phyloP scores from a whole-genome alignment of 179 eudicot species.

The Silene noctiflora region DNA sequence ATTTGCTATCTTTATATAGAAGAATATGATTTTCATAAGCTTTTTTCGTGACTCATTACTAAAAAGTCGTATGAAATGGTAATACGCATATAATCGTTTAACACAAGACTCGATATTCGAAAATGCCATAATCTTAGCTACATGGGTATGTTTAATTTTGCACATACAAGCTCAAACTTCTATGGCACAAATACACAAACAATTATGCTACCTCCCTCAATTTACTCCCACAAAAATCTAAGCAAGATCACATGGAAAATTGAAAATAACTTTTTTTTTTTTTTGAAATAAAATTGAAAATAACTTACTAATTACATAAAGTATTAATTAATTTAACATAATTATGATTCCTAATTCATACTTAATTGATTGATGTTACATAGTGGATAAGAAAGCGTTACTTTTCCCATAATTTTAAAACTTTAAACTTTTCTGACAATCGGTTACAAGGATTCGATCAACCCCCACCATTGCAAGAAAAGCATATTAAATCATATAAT shows the following conservation, averaged over 20 bases:
- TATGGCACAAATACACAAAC: slow-evolving; percentile 20
- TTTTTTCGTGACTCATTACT: background rate
- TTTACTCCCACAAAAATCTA: background rate
- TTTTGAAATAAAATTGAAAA: no score
- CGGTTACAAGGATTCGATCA: slow-evolving; percentile 1
- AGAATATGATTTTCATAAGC: no score
- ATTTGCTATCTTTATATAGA: no score
- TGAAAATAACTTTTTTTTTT: background rate
- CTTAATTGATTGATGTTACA: slow-evolving; percentile 1
- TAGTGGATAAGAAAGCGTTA: slow-evolving; percentile 23
- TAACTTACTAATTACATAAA: background rate
- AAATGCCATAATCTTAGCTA: background rate
- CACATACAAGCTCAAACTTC: slow-evolving; percentile 17
- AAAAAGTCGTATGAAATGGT: no score
- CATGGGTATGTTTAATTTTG: background rate
- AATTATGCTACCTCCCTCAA: slow-evolving; percentile 7
- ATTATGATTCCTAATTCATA: background rate
- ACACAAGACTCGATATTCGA: background rate
- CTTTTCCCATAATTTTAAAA: background rate
- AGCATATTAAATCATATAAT: background rate
- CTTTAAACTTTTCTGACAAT: background rate
- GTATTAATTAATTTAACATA: background rate
- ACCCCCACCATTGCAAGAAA: background rate
- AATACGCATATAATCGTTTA: background rate
- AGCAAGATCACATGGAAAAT: background rate